Base-by-base conservation (phyloP, 352 stramenopile genomes). In the Globisporangium sylvaticum region DNA sequence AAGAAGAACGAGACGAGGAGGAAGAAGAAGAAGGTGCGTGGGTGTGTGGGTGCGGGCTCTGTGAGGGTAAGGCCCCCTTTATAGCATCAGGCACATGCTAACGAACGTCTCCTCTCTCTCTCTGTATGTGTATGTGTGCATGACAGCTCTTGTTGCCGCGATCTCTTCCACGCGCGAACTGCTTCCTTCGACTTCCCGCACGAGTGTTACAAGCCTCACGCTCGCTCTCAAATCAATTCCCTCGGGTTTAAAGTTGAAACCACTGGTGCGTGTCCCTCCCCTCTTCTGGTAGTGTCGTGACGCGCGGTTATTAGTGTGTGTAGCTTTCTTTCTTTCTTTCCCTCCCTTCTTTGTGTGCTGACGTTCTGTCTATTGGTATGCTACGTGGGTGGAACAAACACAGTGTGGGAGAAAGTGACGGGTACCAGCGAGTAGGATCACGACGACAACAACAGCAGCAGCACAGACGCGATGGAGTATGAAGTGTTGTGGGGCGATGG, bases 401-500 rank as follows among this genome's bases (percentile, higher is more conserved):
- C 8, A 50, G 42, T 50, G 42, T 9, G 42, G 18, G 18, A 50
- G 18, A 50, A 12, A 50, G 15, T 48, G 39, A 50, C 42, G 42
- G 24, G 18, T 10, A 24, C 18, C 42, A 50, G 4, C 42, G 42
- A 50, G 6, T 50, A 50, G 42, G 6, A 50, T 50, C 22, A 22
- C 18, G 18, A 3, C 39, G 22, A n/a, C 37, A 48, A 9, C 39
- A 59, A 27, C 18, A 29, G 2, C 29, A 59, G 8, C 18, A 29
- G 31, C 42, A 24, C 18, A 50, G 55, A 15, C 55, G 48, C 57
- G 57, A 95, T 95, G 88, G 88, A 96, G 76, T 96, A 96, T 72
- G 84, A 96, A 67, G 85, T 96, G 63, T 76, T 81, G 60, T 96
- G 88, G 88, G 87, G 87, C 66, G 88, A 94, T 59, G 88, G 88